Base-by-base conservation (phyloP, 176 grass and related monocot genomes). In the Thalia dealbata region DNA sequence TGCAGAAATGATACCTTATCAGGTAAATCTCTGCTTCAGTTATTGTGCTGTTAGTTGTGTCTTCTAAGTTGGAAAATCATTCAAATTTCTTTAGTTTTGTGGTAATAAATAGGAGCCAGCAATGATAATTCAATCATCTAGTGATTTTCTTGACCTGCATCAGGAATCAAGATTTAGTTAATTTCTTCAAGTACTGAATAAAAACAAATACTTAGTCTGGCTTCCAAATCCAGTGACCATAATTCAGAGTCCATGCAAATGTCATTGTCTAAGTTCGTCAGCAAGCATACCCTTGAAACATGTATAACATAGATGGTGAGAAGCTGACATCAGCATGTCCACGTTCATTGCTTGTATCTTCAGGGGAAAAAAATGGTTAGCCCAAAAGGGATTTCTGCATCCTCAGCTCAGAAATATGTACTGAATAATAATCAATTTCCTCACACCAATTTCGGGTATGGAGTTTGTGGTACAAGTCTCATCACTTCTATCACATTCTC, bases 41-140 rank as follows among this genome's bases (percentile, higher is more conserved):
- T 14, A 26, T 70, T 66, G 73, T 7, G 26, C 73, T 25, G 71
- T 74, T 81, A 54, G 42, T 76, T 62, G 19, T 59, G 28, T 32
- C 30, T 2, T 38, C 32, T 38, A 38, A 38, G 32, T 60, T 74
- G 41, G 7, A 35, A 10, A 22, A 46, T 45, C 8, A n/a, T n/a
- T 8, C 2, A 19, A 58, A 70, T 23, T 7, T 32, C 35, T 58
- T 10, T 2, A 73, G 25, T 35, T 35, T 11, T 3, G 41, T 56
- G 26, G 16, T 52, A 73, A 63, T 63, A 63, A 52, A 63, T 28
- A 63, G 13, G 16, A 14, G 16, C 3, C 25, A 15, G 14, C 25
- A 62, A 2, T 58, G 54, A 58, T 48, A 23, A n/a, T 58, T n/a
- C 21, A 58, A 38, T 4, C 32, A 38, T 38, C 54, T 7, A 58